Base-by-base conservation (phyloP, 2,329 filamentous ascomycete genomes). In the Penicillium sp. region DNA sequence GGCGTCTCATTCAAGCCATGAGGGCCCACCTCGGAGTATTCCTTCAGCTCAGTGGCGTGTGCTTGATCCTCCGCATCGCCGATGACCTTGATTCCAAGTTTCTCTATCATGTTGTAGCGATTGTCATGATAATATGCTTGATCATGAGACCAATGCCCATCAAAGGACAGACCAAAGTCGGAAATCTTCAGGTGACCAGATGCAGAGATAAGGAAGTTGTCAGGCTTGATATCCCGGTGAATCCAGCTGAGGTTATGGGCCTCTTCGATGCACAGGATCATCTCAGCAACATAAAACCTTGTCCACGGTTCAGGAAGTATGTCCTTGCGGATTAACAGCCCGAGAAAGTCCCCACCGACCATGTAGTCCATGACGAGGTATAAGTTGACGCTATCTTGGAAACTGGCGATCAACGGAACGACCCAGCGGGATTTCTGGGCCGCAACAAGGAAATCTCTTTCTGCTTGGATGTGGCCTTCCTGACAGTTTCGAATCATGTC, bases 351-450 rank as follows among this genome's bases (percentile, higher is more conserved):
- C 0, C 93, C 91, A 0, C 91, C 93, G 2, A 94, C 85, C 89
- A 96, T 96, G 64, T 95, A 98, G 49, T 97, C 90, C 89, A 97
- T 96, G 42, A 96, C 86, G 5, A 98, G 80, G 60, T 97, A 97
- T 5, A 98, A 76, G 58, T 87, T 88, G 34, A 80, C 78, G 28
- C 79, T 74, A 64, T 97, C 93, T 66, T 97, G 89, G 55, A 97
- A 97, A 61, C 89, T 93, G 40, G 87, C 78, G 41, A 95, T 79
- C 28, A 98, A 74, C 0, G 90, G 87, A 2, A 97, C 87, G 38
- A 95, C 83, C 91, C 90, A 97, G 50, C 79, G 79, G 4, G 89
- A 94, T n/a, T 84, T 86, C 64, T 93, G 87, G 1, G 89, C 90
- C 5, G 86, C 82, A 22, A 95, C 89, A 6, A 98, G 77, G 55